A percentile compares a stretch with the other conserved stretches of the same genome.
phyloP scores from a whole-genome alignment of 768 basidiomycete species.

The Macrolepiota fuliginosa region DNA sequence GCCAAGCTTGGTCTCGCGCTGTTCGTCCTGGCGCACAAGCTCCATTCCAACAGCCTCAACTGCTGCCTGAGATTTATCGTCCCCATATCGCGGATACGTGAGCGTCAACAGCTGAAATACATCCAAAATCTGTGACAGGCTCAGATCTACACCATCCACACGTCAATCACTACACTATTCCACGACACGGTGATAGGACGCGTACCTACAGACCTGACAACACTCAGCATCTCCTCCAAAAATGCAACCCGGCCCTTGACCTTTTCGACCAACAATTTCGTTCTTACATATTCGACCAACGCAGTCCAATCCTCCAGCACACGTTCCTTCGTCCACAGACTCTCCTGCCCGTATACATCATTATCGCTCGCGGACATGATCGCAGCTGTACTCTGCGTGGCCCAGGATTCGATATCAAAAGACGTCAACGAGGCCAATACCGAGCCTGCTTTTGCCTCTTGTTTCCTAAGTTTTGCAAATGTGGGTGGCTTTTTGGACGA shows the following conservation, averaged over 20 bases:
- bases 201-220: constrained; percentile 59
- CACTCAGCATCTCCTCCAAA: constrained; percentile 53
- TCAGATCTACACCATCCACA: constrained; percentile 44
- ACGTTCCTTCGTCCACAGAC: constrained; percentile 51
- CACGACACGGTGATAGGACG: constrained; percentile 11
- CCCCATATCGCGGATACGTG: constrained; percentile 79
- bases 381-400: constrained; percentile 41
- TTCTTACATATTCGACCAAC: constrained; percentile 54
- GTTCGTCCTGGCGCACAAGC: constrained; percentile 61
- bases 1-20: constrained; percentile 51
- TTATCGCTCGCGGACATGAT: constrained; percentile 27
- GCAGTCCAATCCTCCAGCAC: constrained; percentile 54
- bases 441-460: constrained; percentile 43
- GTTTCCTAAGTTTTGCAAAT: constrained; percentile 49
- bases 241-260: constrained; percentile 58
- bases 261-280: constrained; percentile 45
- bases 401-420: constrained; percentile 65
- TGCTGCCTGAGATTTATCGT: constrained; percentile 65
- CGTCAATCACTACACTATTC: constrained; percentile 8
- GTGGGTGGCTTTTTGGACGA: constrained; percentile 25
- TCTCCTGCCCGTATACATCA: constrained; percentile 22
- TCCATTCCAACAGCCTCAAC: constrained; percentile 67
- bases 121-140: constrained; percentile 59
- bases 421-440: constrained; percentile 35
- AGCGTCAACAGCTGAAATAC: constrained; percentile 70